Percentiles rank a stretch among this genome's conserved stretches.
Conservation (phyloP, 768 basidiomycete species). For the Naganishia randhawae region DNA sequence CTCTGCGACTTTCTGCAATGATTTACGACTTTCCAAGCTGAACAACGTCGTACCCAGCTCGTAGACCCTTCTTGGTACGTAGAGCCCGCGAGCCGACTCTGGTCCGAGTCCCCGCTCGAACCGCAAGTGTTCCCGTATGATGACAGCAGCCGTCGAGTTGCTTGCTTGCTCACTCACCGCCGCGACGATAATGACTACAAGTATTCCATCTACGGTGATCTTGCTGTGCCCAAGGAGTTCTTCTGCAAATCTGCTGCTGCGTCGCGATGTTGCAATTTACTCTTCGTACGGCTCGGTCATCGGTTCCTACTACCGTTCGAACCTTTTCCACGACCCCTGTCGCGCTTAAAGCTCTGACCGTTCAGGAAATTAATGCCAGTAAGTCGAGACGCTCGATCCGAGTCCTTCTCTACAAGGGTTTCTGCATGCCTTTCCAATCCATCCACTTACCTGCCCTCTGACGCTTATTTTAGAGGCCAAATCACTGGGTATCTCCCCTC, state of each 20-base stretch:
- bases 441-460: not conserved
- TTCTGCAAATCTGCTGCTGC: not conserved
- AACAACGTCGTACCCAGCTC: too few relatives aligned
- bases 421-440: not conserved
- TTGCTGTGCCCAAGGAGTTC: too few relatives aligned
- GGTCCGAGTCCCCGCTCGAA: too few relatives aligned
- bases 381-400: not conserved
- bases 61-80: too few relatives aligned
- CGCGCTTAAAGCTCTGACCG: not conserved
- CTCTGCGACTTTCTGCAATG: too few relatives aligned
- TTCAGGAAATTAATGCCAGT: constrained; percentile 3
- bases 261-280: not conserved
- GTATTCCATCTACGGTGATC: too few relatives aligned
- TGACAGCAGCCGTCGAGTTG: too few relatives aligned
- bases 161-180: too few relatives aligned
- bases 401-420: not conserved
- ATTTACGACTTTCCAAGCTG: too few relatives aligned
- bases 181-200: too few relatives aligned
- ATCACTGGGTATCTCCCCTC: constrained; percentile 16
- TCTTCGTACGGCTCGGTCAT: not conserved
- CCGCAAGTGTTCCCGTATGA: too few relatives aligned
- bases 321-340: constrained; percentile 1
- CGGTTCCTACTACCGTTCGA: not conserved
- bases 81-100: too few relatives aligned
- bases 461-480: constrained; percentile 4